phyloP scores from a whole-genome alignment of 1,139 yeast genomes.

The Wickerhamiella infanticola region DNA sequence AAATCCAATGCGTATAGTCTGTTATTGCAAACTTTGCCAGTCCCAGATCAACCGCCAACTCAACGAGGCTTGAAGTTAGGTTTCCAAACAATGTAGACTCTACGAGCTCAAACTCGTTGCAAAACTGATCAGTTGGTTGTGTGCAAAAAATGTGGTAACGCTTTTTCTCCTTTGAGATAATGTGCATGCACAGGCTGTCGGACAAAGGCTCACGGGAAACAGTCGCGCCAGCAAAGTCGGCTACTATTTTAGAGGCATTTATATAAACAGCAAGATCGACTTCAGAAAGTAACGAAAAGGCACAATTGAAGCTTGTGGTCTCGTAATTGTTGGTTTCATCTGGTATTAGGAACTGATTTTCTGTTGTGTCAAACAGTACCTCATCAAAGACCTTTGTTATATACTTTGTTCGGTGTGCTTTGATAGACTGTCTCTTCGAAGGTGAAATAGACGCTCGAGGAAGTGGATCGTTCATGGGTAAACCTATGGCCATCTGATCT shows the following conservation, averaged over 20 bases:
- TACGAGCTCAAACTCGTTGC: background rate
- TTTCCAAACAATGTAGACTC: background rate
- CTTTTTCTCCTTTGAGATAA: background rate
- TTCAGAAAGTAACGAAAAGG: background rate
- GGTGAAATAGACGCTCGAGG: too few species aligned
- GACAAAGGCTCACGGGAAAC: background rate
- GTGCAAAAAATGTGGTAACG: background rate
- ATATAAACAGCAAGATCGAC: background rate
- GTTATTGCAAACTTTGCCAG: constrained; percentile 10
- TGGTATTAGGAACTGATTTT: too few species aligned
- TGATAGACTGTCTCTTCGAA: too few species aligned
- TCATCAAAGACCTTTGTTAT: too few species aligned
- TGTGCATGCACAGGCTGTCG: background rate
- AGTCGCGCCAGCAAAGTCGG: background rate
- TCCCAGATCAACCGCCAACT: background rate
- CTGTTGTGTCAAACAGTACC: too few species aligned
- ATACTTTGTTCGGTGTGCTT: too few species aligned
- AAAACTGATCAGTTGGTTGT: background rate
- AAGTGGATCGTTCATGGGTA: too few species aligned
- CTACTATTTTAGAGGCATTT: background rate
- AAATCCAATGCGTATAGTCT: constrained; percentile 15
- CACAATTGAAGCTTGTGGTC: background rate
- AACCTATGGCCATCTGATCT: too few species aligned
- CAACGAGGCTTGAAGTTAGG: background rate
- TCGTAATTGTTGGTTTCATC: too few species aligned